Evolutionary conservation across 1,284 basidiomycete species (phyloP).

Genomic region (Sanguinoderma infundibulare): DNA sequence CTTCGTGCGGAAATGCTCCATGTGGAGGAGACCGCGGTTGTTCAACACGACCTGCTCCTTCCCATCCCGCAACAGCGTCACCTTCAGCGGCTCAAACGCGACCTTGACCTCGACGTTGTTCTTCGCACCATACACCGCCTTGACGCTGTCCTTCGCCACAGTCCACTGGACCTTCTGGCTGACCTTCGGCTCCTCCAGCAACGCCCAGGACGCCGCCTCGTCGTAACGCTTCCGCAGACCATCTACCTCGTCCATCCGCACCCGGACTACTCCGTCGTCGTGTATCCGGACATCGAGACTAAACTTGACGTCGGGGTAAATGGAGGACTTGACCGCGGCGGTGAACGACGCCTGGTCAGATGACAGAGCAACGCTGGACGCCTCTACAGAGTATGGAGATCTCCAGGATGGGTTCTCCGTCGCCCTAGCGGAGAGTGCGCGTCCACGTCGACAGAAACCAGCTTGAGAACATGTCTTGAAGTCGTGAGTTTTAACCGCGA

Average conservation of each 20-base stretch:
- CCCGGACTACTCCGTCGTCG: slow-evolving; percentile 82
- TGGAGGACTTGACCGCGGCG: slow-evolving; percentile 72
- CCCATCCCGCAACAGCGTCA: slow-evolving; percentile 75
- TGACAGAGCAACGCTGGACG: slow-evolving; percentile 53
- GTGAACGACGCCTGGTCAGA: slow-evolving; percentile 65
- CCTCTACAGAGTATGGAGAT: slow-evolving; percentile 84
- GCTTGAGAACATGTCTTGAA: slow-evolving; percentile 93
- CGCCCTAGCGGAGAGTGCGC: slow-evolving; percentile 77
- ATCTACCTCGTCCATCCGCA: slow-evolving; percentile 85
- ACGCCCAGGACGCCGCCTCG: slow-evolving; percentile 87
- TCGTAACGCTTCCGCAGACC: slow-evolving; percentile 85
- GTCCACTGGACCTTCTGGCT: slow-evolving; percentile 64
- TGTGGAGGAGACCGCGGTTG: slow-evolving; percentile 88
- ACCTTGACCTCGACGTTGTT: slow-evolving; percentile 72
- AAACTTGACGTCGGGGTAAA: slow-evolving; percentile 86
- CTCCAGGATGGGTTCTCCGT: slow-evolving; percentile 62
- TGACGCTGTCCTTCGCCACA: slow-evolving; percentile 61
- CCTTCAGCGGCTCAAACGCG: slow-evolving; percentile 73
- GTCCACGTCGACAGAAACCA: slow-evolving; percentile 89
- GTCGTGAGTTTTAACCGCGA: slow-evolving; percentile 77
- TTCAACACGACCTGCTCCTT: slow-evolving; percentile 90
- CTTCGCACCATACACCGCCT: slow-evolving; percentile 59
- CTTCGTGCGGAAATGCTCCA: slow-evolving; percentile 95
- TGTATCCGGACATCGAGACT: slow-evolving; percentile 82
- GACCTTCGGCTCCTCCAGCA: slow-evolving; percentile 70